Evolutionary conservation across 208 protist genomes (phyloP), one percentile per base, ranked within the genome.

Genomic region (Trypanosoma theileri): DNA sequence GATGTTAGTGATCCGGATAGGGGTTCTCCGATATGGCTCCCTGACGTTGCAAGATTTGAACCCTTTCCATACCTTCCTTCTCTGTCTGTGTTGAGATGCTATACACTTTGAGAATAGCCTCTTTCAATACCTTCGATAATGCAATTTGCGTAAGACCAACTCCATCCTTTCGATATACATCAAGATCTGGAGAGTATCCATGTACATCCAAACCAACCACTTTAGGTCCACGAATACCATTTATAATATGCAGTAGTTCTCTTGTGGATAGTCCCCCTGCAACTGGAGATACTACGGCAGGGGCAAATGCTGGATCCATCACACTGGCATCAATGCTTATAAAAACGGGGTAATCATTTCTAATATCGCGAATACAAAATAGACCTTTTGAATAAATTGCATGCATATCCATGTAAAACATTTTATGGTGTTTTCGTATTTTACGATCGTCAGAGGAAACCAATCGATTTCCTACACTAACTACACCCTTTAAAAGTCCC

Each of bases 361-460:
- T 71, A 55, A 95, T 91, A 66, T 95, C 89, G 16, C 86, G 81
- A 63, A 95, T 88, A 73, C 86, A 91, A 63, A 92, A 92, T 4
- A 91, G 57, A 0, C 86, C 86, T 50, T 95, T 95, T 3, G 84
- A 77, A 60, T 87, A 95, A 59, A 95, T 91, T n/a, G 84, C 89
- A 41, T 91, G 84, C 71, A 92, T 86, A 61, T 95, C 89, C 86
- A 92, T 92, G 73, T 95, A 95, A 66, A 92, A 81, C 46, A 88
- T 81, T 65, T 89, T 86, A 64, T 95, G 67, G 44, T 88, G 69
- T 62, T 92, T 95, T 12, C 89, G 84, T 13, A 89, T 67, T 60
- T 82, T 88, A 21, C 89, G 81, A 58, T 92, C 86, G 0, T 71
- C 76, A 17, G 76, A 82, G 14, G 79, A 80, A 50, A 92, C 84